phyloP scores from a whole-genome alignment of 352 stramenopile genomes.

The Globisporangium yorkense region DNA sequence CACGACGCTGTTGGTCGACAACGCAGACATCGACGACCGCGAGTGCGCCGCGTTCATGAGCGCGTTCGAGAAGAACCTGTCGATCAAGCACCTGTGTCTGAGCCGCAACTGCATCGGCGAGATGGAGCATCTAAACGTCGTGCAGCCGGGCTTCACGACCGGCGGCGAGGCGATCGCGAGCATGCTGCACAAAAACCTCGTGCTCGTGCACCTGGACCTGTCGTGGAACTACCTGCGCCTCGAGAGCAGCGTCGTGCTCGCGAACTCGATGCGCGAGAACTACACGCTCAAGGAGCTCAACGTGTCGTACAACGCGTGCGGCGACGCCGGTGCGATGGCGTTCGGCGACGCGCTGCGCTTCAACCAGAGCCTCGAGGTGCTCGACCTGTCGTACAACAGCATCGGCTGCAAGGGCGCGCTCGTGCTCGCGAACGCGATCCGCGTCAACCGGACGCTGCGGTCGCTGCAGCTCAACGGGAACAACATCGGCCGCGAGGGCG shows the following conservation, averaged over 20 bases:
- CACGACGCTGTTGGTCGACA: slow-evolving; percentile 61
- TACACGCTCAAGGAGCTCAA: slow-evolving; percentile 59
- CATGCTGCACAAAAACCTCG: slow-evolving; percentile 78
- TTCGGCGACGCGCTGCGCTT: slow-evolving; percentile 63
- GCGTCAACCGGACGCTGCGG: slow-evolving; percentile 49
- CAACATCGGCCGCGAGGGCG: slow-evolving; percentile 63
- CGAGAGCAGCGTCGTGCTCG: slow-evolving; percentile 66
- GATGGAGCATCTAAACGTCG: slow-evolving; percentile 85
- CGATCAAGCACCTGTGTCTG: slow-evolving; percentile 65
- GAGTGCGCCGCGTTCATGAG: slow-evolving; percentile 85
- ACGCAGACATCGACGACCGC: slow-evolving; percentile 84
- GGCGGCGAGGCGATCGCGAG: slow-evolving; percentile 86
- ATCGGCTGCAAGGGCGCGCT: slow-evolving; percentile 66
- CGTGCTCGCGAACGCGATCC: slow-evolving; percentile 61
- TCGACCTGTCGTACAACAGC: slow-evolving; percentile 78
- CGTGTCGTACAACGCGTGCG: slow-evolving; percentile 73
- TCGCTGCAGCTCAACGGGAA: slow-evolving; percentile 74
- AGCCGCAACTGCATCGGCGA: slow-evolving; percentile 86
- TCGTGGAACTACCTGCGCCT: slow-evolving; percentile 89
- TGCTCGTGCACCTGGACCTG: slow-evolving; percentile 74
- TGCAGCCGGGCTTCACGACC: slow-evolving; percentile 77
- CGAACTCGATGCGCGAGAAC: slow-evolving; percentile 59
- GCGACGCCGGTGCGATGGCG: slow-evolving; percentile 65
- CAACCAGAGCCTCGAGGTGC: slow-evolving; percentile 53
- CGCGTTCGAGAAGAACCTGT: slow-evolving; percentile 77